Conservation (phyloP, 2,329 filamentous ascomycete species). For the Truncatella angustata region DNA sequence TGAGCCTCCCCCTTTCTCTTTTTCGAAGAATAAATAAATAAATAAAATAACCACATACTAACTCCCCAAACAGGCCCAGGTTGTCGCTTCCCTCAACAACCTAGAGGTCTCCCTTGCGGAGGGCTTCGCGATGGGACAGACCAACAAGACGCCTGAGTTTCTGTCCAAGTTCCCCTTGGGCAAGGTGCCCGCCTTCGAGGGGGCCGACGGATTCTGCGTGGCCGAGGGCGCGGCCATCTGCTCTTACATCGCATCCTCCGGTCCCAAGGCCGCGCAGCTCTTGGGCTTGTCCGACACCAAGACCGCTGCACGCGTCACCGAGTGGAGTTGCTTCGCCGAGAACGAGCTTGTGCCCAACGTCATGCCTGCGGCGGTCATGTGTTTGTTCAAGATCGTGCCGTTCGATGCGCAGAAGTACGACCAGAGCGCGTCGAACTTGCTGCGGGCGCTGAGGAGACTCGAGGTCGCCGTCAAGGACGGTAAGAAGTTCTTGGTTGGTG, state of each 20-base stretch:
- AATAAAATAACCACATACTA: not conserved
- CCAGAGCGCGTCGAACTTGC: conserved; percentile 12
- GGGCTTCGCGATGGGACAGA: conserved; percentile 38
- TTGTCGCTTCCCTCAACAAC: conserved; percentile 36
- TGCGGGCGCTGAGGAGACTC: conserved; percentile 28
- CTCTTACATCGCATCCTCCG: conserved; percentile 43
- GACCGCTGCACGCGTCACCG: conserved; percentile 38
- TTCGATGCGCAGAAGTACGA: conserved; percentile 26
- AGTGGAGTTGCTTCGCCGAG: conserved; percentile 45
- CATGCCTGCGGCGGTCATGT: conserved; percentile 23
- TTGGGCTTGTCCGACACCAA: conserved; percentile 34
- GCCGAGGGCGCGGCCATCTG: conserved; percentile 46
- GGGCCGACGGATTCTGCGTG: conserved; percentile 43
- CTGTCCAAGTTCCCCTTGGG: conserved; percentile 49
- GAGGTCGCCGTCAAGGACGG: conserved; percentile 30
- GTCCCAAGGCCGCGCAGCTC: conserved; percentile 42
- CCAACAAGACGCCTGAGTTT: conserved; percentile 44
- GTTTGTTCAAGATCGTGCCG: conserved; percentile 24
- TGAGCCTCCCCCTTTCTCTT: conserved; percentile 19
- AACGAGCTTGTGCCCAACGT: conserved; percentile 28
- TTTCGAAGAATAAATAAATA: not conserved
- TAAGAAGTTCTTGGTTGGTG: conserved; percentile 36
- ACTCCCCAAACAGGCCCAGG: conserved; percentile 26
- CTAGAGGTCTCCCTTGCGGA: conserved; percentile 31
- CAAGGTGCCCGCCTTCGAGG: conserved; percentile 49